phyloP scores from a whole-genome alignment of 768 basidiomycete species.

The Serpula lacrymans region DNA sequence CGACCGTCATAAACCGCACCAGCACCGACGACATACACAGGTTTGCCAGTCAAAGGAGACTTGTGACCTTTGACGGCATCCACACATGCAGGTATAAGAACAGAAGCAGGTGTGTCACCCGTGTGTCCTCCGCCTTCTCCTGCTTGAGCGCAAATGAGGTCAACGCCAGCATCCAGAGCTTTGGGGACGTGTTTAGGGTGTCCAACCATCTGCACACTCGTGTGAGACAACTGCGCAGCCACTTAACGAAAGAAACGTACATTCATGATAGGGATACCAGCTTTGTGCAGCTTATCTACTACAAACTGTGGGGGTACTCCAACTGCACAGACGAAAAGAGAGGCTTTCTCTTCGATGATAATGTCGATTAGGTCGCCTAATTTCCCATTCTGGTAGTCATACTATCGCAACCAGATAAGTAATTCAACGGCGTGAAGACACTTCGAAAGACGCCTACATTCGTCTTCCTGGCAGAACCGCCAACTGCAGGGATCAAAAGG shows the following conservation, averaged over 20 bases:
- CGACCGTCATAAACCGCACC: conserved; percentile 91
- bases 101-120: conserved; percentile 75
- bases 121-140: conserved; percentile 92
- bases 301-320: conserved; percentile 81
- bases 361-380: conserved; percentile 82
- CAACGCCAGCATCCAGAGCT: conserved; percentile 80
- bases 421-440: background rate
- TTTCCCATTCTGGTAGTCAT: conserved; percentile 87
- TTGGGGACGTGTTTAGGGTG: conserved; percentile 86
- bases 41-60: conserved; percentile 78
- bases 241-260: conserved; percentile 30
- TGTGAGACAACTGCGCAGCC: background rate
- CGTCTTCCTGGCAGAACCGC: conserved; percentile 85
- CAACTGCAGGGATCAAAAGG: conserved; percentile 82
- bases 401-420: conserved; percentile 36
- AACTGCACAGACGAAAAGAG: conserved; percentile 88
- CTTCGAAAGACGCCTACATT: conserved; percentile 50
- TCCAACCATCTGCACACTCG: conserved; percentile 69
- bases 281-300: conserved; percentile 79
- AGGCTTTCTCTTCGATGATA: conserved; percentile 87
- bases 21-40: conserved; percentile 86
- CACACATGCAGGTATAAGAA: conserved; percentile 90
- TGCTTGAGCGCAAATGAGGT: conserved; percentile 92
- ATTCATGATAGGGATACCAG: conserved; percentile 87
- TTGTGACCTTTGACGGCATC: conserved; percentile 75